Evolutionary conservation across 116 monocot species (phyloP).

Genomic region (Dioscorea cayenensis): DNA sequence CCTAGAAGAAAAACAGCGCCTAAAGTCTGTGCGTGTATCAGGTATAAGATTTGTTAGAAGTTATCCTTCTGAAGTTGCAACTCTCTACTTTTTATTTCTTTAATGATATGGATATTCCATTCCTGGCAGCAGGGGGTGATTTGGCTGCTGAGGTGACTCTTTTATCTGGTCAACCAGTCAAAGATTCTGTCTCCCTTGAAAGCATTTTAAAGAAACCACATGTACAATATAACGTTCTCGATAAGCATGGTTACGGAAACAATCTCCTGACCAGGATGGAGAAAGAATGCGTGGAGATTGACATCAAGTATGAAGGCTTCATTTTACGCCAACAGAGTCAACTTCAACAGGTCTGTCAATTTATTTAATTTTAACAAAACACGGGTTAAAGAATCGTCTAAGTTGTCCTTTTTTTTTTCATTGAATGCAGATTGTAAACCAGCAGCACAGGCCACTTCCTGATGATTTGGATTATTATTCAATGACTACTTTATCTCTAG

Average conservation of each 20-base stretch:
- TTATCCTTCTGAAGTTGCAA: background rate
- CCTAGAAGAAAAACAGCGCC: conserved; percentile 70
- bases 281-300: conserved; percentile 98
- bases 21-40: conserved; percentile 65
- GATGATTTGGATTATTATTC: conserved; percentile 81
- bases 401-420: background rate
- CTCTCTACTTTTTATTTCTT: background rate
- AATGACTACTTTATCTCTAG: conserved; percentile 79
- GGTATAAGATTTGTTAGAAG: conserved; percentile 21
- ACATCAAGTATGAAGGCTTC: conserved; percentile 96
- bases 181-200: conserved; percentile 59
- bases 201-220: conserved; percentile 90
- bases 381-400: background rate
- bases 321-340: conserved; percentile 84
- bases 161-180: conserved; percentile 85
- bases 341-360: conserved; percentile 66
- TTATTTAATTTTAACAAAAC: background rate
- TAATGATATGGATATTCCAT: background rate
- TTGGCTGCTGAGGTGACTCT: conserved; percentile 61
- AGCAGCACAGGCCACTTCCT: conserved; percentile 84
- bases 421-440: conserved; percentile 62
- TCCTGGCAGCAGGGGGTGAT: conserved; percentile 45
- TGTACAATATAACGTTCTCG: conserved; percentile 77
- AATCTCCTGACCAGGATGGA: conserved; percentile 61
- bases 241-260: conserved; percentile 83